phyloP scores from a whole-genome alignment of 164 flowering plant genomes.

The Brasenia schreberi region DNA sequence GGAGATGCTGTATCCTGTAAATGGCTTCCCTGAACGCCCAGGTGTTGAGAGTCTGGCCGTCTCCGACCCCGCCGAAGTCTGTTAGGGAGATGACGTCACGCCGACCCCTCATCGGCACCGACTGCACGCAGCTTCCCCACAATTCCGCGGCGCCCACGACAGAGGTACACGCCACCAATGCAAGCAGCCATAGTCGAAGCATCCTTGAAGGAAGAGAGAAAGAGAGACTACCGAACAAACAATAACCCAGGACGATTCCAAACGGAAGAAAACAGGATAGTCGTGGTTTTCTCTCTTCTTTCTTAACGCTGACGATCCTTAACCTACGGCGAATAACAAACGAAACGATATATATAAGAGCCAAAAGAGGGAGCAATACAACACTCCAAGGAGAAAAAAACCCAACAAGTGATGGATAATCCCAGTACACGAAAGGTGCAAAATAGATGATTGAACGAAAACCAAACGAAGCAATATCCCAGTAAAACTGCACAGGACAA shows the following conservation, averaged over 20 bases:
- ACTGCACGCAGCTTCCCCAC: slow-evolving; percentile 57
- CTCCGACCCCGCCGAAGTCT: slow-evolving; percentile 91
- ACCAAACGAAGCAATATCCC: background rate
- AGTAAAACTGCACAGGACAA: background rate
- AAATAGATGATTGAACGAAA: background rate
- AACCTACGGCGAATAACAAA: too few relatives aligned
- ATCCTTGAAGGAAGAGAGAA: background rate
- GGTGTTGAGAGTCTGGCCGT: slow-evolving; percentile 77
- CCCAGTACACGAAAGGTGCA: background rate
- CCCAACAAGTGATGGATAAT: background rate
- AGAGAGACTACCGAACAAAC: background rate
- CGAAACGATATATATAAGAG: background rate
- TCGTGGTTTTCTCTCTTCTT: too few relatives aligned
- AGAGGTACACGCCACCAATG: background rate
- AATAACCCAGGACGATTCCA: too few relatives aligned
- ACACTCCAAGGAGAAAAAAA: background rate
- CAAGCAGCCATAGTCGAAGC: background rate
- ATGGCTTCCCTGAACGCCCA: slow-evolving; percentile 71
- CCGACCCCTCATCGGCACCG: slow-evolving; percentile 55
- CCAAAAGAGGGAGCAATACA: background rate
- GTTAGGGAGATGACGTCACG: slow-evolving; percentile 55
- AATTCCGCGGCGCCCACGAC: slow-evolving; percentile 5
- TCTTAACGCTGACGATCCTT: too few relatives aligned
- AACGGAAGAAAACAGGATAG: too few relatives aligned
- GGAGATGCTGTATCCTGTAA: slow-evolving; percentile 61